phyloP scores from a whole-genome alignment of 1,284 basidiomycete species.

The Sporisorium scitamineum region DNA sequence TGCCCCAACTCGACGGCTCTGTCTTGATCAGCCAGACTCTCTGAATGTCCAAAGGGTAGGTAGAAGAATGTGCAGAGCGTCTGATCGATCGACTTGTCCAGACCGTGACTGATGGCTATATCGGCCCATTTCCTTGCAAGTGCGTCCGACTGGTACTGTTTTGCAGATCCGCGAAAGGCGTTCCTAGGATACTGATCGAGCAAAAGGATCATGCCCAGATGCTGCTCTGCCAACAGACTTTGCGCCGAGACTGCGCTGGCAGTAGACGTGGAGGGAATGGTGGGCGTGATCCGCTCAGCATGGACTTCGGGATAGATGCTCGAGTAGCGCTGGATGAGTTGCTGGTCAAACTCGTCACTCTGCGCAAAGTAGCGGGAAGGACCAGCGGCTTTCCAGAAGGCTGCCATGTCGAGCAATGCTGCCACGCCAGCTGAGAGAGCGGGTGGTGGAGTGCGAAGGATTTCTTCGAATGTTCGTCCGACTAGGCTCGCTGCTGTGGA shows the following conservation, averaged over 20 bases:
- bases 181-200: constrained; percentile 45
- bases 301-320: constrained; percentile 25
- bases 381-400: constrained; percentile 45
- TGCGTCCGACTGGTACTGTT: constrained; percentile 32
- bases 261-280: not conserved
- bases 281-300: constrained; percentile 20
- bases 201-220: constrained; percentile 43
- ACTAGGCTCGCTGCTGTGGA: constrained; percentile 10
- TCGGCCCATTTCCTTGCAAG: constrained; percentile 37
- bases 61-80: constrained; percentile 28
- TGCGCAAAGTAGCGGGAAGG: constrained; percentile 30
- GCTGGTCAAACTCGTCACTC: constrained; percentile 31
- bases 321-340: constrained; percentile 28
- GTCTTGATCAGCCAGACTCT: constrained; percentile 34
- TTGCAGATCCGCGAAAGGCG: constrained; percentile 26
- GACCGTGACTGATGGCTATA: constrained; percentile 18
- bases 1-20: constrained; percentile 26
- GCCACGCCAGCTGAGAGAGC: constrained; percentile 18
- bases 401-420: constrained; percentile 33
- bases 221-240: constrained; percentile 13
- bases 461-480: constrained; percentile 30
- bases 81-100: constrained; percentile 19
- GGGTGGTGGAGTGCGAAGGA: constrained; percentile 28
- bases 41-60: constrained; percentile 39
- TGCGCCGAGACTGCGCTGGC: not conserved